Evolutionary conservation across 2,329 filamentous ascomycete species (phyloP).

Genomic region (Curvularia spicifera): DNA sequence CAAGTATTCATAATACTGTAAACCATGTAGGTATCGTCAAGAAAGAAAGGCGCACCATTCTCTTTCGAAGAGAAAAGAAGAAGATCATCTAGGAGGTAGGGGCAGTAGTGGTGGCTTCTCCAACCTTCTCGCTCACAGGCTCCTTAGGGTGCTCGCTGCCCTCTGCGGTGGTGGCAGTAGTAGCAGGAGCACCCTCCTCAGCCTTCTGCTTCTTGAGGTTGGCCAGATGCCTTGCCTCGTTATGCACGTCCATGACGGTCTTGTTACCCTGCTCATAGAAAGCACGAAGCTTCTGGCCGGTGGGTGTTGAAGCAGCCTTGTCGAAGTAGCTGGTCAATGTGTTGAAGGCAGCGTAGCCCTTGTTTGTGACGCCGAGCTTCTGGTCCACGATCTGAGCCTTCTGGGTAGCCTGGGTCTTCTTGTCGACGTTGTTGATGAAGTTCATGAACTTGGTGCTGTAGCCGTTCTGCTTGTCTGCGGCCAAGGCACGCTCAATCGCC

Average conservation of each 20-base stretch:
- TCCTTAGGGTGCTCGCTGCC: constrained; percentile 52
- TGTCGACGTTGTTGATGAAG: constrained; percentile 78
- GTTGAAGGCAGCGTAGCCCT: constrained; percentile 69
- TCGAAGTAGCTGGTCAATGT: constrained; percentile 91
- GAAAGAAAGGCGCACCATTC: constrained; percentile 7
- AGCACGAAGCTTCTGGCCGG: constrained; percentile 82
- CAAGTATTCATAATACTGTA: constrained; percentile 19
- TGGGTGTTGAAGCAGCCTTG: constrained; percentile 85
- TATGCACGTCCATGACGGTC: constrained; percentile 93
- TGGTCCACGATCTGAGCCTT: constrained; percentile 83
- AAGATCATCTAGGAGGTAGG: constrained; percentile 14
- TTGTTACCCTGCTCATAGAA: constrained; percentile 88
- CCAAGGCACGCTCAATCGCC: constrained; percentile 81
- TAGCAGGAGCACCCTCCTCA: constrained; percentile 48
- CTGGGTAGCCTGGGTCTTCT: constrained; percentile 86
- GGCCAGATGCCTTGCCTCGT: constrained; percentile 85
- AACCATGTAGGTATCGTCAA: constrained; percentile 23
- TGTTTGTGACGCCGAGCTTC: constrained; percentile 80
- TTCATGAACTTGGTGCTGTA: constrained; percentile 80
- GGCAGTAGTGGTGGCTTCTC: constrained; percentile 16
- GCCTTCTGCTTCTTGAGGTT: constrained; percentile 72
- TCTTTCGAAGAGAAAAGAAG: background rate
- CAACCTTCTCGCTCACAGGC: constrained; percentile 24
- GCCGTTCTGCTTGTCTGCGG: constrained; percentile 88
- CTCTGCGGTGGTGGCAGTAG: constrained; percentile 51